These are phyloP conservation scores for Colletotrichum sp. DNA, from an alignment of 2,329 filamentous ascomycete species.

Conservation along the genomic window DNA sequence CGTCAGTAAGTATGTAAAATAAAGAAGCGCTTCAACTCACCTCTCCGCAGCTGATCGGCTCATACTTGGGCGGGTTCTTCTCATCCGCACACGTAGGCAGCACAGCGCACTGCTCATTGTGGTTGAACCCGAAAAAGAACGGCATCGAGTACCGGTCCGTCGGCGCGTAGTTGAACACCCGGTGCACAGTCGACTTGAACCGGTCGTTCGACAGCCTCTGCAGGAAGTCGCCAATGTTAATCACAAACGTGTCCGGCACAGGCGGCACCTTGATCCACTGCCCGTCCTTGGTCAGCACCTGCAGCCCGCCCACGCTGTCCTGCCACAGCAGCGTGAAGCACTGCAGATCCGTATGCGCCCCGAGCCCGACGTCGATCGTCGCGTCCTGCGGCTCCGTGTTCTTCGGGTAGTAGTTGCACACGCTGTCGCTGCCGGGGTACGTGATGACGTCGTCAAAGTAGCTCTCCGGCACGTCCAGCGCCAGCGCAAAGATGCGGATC, in stretches of 20 bases:
- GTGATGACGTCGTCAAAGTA: conserved; percentile 24
- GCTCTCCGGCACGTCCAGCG: conserved; percentile 23
- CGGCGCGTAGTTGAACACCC: conserved; percentile 48
- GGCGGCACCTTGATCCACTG: conserved; percentile 36
- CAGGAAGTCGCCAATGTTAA: conserved; percentile 30
- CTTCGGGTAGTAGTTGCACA: conserved; percentile 50
- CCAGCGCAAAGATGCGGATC: conserved; percentile 26
- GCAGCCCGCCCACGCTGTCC: conserved; percentile 45
- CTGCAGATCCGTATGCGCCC: conserved; percentile 53
- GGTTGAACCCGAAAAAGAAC: conserved; percentile 62
- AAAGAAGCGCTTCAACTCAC: conserved; percentile 1
- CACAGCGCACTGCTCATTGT: conserved; percentile 53
- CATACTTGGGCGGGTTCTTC: conserved; percentile 51
- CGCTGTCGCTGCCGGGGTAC: conserved; percentile 26
- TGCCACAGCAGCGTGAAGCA: conserved; percentile 54
- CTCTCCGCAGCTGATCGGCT: conserved; percentile 56
- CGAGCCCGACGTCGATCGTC: conserved; percentile 43
- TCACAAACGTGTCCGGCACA: conserved; percentile 26
- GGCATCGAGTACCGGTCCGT: conserved; percentile 57
- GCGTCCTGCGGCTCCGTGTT: conserved; percentile 33
- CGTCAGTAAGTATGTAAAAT: too few relatives aligned
- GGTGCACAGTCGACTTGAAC: conserved; percentile 47
- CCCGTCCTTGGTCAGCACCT: conserved; percentile 44
- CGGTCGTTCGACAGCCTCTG: conserved; percentile 27
- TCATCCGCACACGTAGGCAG: conserved; percentile 51